Conservation (phyloP, 129 eudicot genomes). For the Flaveria trinervia region DNA sequence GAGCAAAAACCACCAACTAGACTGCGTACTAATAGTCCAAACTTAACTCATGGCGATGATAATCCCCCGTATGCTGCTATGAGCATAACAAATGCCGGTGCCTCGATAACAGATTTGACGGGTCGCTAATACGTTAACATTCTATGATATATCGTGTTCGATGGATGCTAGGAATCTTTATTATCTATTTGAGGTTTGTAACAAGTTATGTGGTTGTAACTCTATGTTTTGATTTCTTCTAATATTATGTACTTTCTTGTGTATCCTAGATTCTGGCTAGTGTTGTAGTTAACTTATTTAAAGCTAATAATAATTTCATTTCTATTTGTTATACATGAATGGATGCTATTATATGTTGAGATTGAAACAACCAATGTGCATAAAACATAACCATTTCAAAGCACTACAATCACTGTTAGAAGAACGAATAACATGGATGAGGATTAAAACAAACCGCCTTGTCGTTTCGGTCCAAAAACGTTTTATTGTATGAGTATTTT, state of each 20-base stretch:
- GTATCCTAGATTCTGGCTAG: background rate
- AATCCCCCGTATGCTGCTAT: conserved; percentile 15
- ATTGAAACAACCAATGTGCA: background rate
- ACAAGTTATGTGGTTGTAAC: background rate
- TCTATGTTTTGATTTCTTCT: no score
- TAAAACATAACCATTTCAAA: no score
- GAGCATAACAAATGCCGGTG: conserved; percentile 28
- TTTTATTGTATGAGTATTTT: no score
- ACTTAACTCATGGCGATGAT: conserved; percentile 22
- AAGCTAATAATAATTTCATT: no score
- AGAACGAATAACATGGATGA: no score
- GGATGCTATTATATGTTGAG: background rate
- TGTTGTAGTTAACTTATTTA: background rate
- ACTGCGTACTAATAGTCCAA: conserved; percentile 25
- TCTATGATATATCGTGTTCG: background rate
- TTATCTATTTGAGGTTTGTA: no score
- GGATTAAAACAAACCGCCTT: no score
- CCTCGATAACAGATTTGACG: conserved; percentile 36
- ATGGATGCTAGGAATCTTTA: background rate
- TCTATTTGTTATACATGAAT: background rate
- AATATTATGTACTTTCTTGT: background rate
- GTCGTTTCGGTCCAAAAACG: no score
- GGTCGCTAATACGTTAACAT: conserved; percentile 29
- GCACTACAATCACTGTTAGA: no score
- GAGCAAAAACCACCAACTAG: conserved; percentile 42